Evolutionary conservation across 352 stramenopile species (phyloP), one percentile per base, ranked within the genome.

Genomic region (Phytopythium delawarense): DNA sequence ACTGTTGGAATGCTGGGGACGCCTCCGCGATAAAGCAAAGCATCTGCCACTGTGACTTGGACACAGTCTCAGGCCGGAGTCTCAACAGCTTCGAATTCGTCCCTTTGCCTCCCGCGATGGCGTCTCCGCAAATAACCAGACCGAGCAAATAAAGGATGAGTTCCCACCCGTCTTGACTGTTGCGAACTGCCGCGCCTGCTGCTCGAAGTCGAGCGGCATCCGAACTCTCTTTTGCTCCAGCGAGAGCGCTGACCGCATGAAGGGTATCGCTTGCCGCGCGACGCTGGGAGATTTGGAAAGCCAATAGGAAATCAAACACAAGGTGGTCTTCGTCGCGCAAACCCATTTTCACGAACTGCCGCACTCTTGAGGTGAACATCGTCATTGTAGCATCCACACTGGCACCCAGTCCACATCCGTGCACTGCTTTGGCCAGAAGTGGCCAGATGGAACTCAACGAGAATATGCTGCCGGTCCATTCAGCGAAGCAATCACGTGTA

Each of bases 231-330:
- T 44, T 44, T 40, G 28, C 28, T 21, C 32, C 21, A n/a, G 20
- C 46, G 15, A 7, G 16, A 45, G 32, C 30, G 6, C 20, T 57
- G 20, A 2, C 15, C 6, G 25, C 44, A 7, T 50, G 44, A 25
- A 50, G 44, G 8, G 25, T 50, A 13, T 50, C n/a, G 20, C 44
- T 25, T 50, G 44, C 44, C 7, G 20, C 61, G 2, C 62, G 57
- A 15, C 67, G 67, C 11, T 71, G 67, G 49, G 78, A 73, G 32
- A 87, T 48, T 15, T 65, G 59, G 48, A 81, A 52, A 23, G 74
- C 69, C 15, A 83, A 57, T 6, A 79, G n/a, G 49, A 87, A 79
- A 6, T 59, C 54, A 35, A 79, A 80, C 4, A 83, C 34, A 7
- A 75, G 34, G 11, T 66, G 61, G 13, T 78, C 62, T 49, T 74